A percentile compares a stretch with the other conserved stretches of the same genome.
Evolutionary conservation across 2,329 filamentous ascomycete genomes (phyloP).

Genomic region (Colletotrichum sp.): DNA sequence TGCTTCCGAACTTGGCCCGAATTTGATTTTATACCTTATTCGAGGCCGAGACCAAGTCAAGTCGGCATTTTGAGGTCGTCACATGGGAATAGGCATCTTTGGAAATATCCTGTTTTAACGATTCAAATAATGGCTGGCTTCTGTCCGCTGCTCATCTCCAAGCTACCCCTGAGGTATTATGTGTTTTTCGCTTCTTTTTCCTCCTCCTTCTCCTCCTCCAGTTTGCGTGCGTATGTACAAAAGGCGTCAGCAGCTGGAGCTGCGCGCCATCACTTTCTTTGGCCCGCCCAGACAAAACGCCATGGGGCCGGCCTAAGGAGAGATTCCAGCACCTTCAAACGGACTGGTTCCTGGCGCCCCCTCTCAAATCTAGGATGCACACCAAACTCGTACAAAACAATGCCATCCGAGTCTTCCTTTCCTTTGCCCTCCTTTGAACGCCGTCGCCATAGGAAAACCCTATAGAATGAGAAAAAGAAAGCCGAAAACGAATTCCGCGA

Average conservation of each 20-base stretch:
- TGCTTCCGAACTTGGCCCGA: neutral
- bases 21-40: neutral
- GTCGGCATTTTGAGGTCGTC: neutral
- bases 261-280: slow-evolving; percentile 6
- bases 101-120: neutral
- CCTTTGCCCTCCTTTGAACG: slow-evolving; percentile 10
- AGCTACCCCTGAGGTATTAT: slow-evolving; percentile 7
- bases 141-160: slow-evolving; percentile 14
- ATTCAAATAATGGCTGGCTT: slow-evolving; percentile 1
- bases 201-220: neutral
- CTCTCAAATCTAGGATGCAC: slow-evolving; percentile 33
- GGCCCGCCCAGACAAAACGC: slow-evolving; percentile 2
- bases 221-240: slow-evolving; percentile 13
- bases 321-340: slow-evolving; percentile 11
- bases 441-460: slow-evolving; percentile 18
- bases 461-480: slow-evolving; percentile 6
- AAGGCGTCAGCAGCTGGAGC: neutral
- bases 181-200: slow-evolving; percentile 10
- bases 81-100: neutral
- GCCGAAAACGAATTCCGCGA: slow-evolving; percentile 25
- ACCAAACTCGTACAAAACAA: slow-evolving; percentile 27
- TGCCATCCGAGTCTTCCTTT: slow-evolving; percentile 16
- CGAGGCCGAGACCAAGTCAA: neutral
- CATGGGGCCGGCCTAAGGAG: neutral
- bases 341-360: slow-evolving; percentile 30